Conservation (phyloP, 1,139 yeast genomes). For the Debaryomyces singareniensis region DNA sequence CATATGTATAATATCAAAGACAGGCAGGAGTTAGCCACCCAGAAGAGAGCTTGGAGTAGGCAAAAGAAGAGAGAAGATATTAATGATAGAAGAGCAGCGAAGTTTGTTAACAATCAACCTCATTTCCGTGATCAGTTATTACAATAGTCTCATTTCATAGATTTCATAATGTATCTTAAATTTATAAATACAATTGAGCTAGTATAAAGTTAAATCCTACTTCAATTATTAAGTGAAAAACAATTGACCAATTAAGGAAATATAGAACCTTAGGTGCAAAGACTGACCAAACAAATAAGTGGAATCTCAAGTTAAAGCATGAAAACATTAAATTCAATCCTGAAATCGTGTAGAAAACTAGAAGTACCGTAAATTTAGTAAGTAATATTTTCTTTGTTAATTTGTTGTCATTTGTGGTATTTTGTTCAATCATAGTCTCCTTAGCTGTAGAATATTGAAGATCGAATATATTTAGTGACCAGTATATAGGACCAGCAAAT, state of each 20-base stretch:
- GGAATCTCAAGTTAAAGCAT: conserved; percentile 72
- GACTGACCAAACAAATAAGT: conserved; percentile 94
- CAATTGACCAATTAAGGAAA: conserved; percentile 67
- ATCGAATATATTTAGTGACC: conserved; percentile 58
- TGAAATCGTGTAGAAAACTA: conserved; percentile 52
- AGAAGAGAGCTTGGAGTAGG: conserved; percentile 74
- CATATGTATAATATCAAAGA: conserved; percentile 51
- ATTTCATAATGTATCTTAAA: conserved; percentile 1
- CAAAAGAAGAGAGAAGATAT: conserved; percentile 62
- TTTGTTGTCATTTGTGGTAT: not conserved
- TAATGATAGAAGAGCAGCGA: conserved; percentile 72
- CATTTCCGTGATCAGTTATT: conserved; percentile 87
- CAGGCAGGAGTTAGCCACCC: conserved; percentile 49
- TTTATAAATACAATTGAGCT: conserved; percentile 5
- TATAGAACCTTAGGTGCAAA: conserved; percentile 88
- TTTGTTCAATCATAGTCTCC: not conserved
- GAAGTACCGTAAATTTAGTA: conserved; percentile 27
- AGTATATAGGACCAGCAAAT: conserved; percentile 79
- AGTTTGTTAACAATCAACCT: conserved; percentile 80
- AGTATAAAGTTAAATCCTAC: conserved; percentile 13
- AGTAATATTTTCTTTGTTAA: not conserved
- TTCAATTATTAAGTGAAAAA: conserved; percentile 44
- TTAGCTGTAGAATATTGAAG: conserved; percentile 21
- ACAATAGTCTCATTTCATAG: conserved; percentile 41
- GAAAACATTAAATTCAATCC: conserved; percentile 60